phyloP scores from a whole-genome alignment of 2,329 filamentous ascomycete species.

The Fusarium multiceps region DNA sequence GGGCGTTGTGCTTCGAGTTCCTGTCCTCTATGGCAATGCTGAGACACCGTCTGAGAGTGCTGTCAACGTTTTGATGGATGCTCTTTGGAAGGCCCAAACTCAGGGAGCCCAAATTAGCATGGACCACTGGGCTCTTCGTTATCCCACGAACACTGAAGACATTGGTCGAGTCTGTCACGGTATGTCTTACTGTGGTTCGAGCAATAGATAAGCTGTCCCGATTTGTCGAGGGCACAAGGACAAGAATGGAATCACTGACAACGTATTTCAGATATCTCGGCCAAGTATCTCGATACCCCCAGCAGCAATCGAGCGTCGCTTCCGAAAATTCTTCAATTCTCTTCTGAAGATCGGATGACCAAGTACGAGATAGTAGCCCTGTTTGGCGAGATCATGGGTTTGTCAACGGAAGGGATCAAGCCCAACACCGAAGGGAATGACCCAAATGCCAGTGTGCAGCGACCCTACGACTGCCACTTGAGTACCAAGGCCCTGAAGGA shows the following conservation, averaged over 20 bases:
- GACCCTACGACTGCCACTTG: conserved; percentile 89
- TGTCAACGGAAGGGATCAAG: conserved; percentile 75
- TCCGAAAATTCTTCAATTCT: conserved; percentile 83
- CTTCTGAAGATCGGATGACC: conserved; percentile 85
- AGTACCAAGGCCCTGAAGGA: conserved; percentile 79
- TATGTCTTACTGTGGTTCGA: conserved; percentile 51
- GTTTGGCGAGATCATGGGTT: conserved; percentile 82
- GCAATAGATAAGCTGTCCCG: not conserved
- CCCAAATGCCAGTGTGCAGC: conserved; percentile 75
- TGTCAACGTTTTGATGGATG: conserved; percentile 82
- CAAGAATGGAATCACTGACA: not conserved
- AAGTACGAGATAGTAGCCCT: conserved; percentile 89
- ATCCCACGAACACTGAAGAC: conserved; percentile 90
- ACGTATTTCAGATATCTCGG: conserved; percentile 69
- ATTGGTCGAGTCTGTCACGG: conserved; percentile 80
- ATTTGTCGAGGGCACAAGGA: not conserved
- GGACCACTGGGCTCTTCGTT: conserved; percentile 87
- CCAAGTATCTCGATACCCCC: conserved; percentile 70
- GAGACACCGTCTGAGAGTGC: conserved; percentile 80
- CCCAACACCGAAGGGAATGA: conserved; percentile 78
- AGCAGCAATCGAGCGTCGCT: conserved; percentile 62
- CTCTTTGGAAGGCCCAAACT: conserved; percentile 78
- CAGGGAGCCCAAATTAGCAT: conserved; percentile 73
- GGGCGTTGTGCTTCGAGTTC: conserved; percentile 80
- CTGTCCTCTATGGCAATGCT: conserved; percentile 84